Percentiles rank a stretch among this genome's conserved stretches.
phyloP scores from a whole-genome alignment of 2,329 filamentous ascomycete species.

The Neoascochyta sp. region DNA sequence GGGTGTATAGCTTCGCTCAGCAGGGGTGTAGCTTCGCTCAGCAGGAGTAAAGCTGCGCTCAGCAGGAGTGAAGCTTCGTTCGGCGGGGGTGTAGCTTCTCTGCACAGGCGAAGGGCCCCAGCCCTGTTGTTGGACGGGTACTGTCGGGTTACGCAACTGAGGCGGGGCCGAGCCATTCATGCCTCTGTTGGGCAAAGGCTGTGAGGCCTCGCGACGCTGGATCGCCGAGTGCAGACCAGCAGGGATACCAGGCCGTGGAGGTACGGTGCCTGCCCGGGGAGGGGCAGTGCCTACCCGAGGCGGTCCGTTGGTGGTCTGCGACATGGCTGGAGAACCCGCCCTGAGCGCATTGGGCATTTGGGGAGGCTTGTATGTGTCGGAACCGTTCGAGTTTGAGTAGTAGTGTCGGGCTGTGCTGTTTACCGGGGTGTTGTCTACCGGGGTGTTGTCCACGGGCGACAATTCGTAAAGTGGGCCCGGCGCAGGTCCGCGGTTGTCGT shows the following conservation, averaged over 20 bases:
- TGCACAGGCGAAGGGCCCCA: constrained; percentile 20
- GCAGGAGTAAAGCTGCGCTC: constrained; percentile 7
- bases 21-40: constrained; percentile 5
- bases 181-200: constrained; percentile 28
- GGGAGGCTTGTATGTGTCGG: constrained; percentile 21
- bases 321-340: constrained; percentile 27
- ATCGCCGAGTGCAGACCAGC: constrained; percentile 34
- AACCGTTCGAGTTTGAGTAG: constrained; percentile 17
- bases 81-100: constrained; percentile 16
- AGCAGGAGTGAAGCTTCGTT: constrained; percentile 20
- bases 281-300: constrained; percentile 16
- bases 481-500: constrained; percentile 23
- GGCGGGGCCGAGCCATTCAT: constrained; percentile 19
- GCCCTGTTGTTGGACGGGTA: constrained; percentile 28
- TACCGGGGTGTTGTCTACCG: constrained; percentile 18
- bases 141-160: constrained; percentile 35
- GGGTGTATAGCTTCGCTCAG: constrained; percentile 3
- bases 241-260: constrained; percentile 33
- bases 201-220: constrained; percentile 35
- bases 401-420: constrained; percentile 15
- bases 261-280: constrained; percentile 25
- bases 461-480: constrained; percentile 32
- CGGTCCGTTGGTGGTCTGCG: constrained; percentile 18
- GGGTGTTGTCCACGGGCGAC: constrained; percentile 31
- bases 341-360: constrained; percentile 26